Percentiles rank a stretch among this genome's conserved stretches.
phyloP scores from a whole-genome alignment of 768 basidiomycete genomes.

The Filobasidium floriforme region DNA sequence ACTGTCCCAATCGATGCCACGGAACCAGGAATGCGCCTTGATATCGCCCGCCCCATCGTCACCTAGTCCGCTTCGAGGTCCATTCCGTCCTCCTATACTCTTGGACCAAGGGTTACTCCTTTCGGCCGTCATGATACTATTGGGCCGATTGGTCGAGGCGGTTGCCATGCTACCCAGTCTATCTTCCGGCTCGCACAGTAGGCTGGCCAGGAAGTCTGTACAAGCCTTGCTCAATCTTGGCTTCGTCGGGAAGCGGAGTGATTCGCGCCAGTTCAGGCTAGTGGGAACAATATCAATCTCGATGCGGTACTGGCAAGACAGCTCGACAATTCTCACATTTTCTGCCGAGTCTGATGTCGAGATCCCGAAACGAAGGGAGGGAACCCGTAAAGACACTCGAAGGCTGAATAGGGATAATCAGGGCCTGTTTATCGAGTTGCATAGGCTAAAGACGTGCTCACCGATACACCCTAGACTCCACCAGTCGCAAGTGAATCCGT shows the following conservation, averaged over 20 bases:
- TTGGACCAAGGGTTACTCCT: conserved; percentile 61
- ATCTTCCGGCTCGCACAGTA: conserved; percentile 93
- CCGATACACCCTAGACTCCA: conserved; percentile 94
- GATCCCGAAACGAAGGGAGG: conserved; percentile 87
- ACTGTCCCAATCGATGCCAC: conserved; percentile 76
- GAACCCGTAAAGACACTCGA: conserved; percentile 88
- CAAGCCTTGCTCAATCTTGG: conserved; percentile 81
- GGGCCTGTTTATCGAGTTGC: background rate
- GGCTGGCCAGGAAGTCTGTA: conserved; percentile 73
- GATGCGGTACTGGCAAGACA: background rate
- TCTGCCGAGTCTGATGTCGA: conserved; percentile 88
- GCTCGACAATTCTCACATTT: conserved; percentile 52
- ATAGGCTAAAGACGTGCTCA: conserved; percentile 18
- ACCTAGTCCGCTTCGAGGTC: conserved; percentile 23
- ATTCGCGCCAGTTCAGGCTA: conserved; percentile 78
- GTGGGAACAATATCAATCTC: background rate
- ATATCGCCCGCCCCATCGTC: conserved; percentile 79
- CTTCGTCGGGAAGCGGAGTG: conserved; percentile 74
- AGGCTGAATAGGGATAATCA: conserved; percentile 49
- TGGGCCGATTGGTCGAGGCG: conserved; percentile 50
- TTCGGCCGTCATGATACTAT: conserved; percentile 66
- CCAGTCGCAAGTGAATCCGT: conserved; percentile 93
- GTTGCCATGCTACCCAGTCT: conserved; percentile 51
- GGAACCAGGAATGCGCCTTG: conserved; percentile 87
- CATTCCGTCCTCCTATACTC: background rate